phyloP scores from a whole-genome alignment of 805 yeast species.

The Spathaspora arborariae region DNA sequence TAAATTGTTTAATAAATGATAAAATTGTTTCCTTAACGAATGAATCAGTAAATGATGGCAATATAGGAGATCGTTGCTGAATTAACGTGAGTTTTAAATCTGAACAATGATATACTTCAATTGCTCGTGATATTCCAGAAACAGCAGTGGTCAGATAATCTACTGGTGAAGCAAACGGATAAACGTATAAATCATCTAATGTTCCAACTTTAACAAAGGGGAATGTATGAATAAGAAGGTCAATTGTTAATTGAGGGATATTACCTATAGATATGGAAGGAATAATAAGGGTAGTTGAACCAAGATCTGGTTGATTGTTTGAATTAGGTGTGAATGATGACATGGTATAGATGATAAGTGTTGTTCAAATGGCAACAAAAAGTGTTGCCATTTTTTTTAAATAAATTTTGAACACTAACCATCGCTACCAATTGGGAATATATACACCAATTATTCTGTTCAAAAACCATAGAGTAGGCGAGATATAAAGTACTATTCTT shows the following conservation, averaged over 20 bases:
- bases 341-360: neutral
- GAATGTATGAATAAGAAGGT: slow-evolving; percentile 65
- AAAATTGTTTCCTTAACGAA: slow-evolving; percentile 50
- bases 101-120: slow-evolving; percentile 58
- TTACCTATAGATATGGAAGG: slow-evolving; percentile 88
- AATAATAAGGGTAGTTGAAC: slow-evolving; percentile 43
- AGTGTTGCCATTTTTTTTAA: neutral
- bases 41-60: slow-evolving; percentile 54
- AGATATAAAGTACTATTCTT: too few relatives aligned
- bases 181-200: slow-evolving; percentile 58
- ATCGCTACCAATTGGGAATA: neutral
- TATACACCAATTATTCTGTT: too few relatives aligned
- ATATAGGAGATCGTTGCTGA: slow-evolving; percentile 80
- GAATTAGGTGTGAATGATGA: neutral
- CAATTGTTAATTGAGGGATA: slow-evolving; percentile 79
- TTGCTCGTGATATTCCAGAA: slow-evolving; percentile 49
- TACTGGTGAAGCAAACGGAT: slow-evolving; percentile 81
- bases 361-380: neutral
- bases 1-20: slow-evolving; percentile 42
- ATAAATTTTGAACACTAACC: neutral
- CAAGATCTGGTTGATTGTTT: neutral
- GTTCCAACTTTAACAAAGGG: slow-evolving; percentile 48
- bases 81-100: slow-evolving; percentile 48
- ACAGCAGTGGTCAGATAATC: slow-evolving; percentile 36
- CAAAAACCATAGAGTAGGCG: too few relatives aligned